phyloP scores from a whole-genome alignment of 1,284 basidiomycete species.

The Taiwanofungus camphoratus region DNA sequence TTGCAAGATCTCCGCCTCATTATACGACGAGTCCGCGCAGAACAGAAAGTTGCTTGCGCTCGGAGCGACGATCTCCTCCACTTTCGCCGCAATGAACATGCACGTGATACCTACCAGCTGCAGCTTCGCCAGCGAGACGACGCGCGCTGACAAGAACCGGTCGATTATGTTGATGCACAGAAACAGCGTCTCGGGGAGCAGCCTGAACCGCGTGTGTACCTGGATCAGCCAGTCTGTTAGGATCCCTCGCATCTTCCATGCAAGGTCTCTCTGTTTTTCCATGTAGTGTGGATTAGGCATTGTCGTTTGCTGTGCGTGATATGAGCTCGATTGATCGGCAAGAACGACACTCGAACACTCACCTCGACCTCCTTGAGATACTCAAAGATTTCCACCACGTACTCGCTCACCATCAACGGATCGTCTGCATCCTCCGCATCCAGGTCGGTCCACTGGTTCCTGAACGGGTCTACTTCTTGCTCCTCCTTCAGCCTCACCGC shows the following conservation, averaged over 20 bases:
- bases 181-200: constrained; percentile 95
- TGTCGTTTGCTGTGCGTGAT: constrained; percentile 57
- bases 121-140: constrained; percentile 88
- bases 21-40: constrained; percentile 87
- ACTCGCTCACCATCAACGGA: constrained; percentile 95
- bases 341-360: constrained; percentile 13
- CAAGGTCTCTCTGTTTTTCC: constrained; percentile 84
- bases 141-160: constrained; percentile 88
- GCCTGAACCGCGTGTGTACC: constrained; percentile 89
- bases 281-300: constrained; percentile 90
- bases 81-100: constrained; percentile 92
- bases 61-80: constrained; percentile 94
- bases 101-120: constrained; percentile 95
- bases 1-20: constrained; percentile 83
- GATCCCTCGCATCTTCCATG: constrained; percentile 93
- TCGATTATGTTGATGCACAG: constrained; percentile 95
- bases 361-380: constrained; percentile 83
- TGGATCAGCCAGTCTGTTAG: constrained; percentile 98
- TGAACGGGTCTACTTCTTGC: constrained; percentile 52
- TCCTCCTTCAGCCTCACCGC: constrained; percentile 22
- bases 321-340: constrained; percentile 2
- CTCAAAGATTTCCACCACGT: constrained; percentile 90
- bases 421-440: constrained; percentile 94
- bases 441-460: constrained; percentile 78
- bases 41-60: constrained; percentile 84